Evolutionary conservation across 1,284 basidiomycete genomes (phyloP), one percentile per base, ranked within the genome.

Genomic region (Cutaneotrichosporon mucoides): DNA sequence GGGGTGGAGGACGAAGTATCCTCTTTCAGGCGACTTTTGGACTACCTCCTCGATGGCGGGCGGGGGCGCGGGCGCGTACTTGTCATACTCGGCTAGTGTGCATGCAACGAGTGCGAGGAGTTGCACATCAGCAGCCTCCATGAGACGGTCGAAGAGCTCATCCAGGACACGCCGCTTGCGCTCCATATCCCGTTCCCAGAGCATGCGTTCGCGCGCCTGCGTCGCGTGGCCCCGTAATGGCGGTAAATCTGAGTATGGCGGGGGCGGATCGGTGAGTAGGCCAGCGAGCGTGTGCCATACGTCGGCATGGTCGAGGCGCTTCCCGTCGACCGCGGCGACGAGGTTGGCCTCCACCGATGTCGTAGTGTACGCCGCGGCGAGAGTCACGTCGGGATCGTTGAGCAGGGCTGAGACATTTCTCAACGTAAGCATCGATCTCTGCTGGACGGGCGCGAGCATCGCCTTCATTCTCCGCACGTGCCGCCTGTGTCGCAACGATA

Each of bases 41-140:
- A 66, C 43, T 0, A 67, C 33, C 4, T 55, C 46, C 41, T 71
- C 58, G 6, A 51, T 40, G 1, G 67, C 60, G 12, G 58, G 55
- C 3, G 69, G 66, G 12, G 72, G 70, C 1, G 65, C 54, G 0
- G 60, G 57, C 2, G 66, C 60, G 1, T 59, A 48, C 13, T 55
- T 59, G 15, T 65, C 59, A 48, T 74, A 63, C n/a, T 71, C 67
- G 3, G 90, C 79, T 4, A 92, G 77, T 15, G 91, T 73, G 49
- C 86, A 82, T 0, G 89, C 83, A 0, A 92, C 69, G 80, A 93
- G 86, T 0, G 88, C 89, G 4, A 94, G 81, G 80, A 91, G 87
- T 68, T 93, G 90, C 0, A 92, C 75, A 69, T 94, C 90, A 65
- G 84, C 88, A 36, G 80, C 80, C 33, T 80, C 81, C 6, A 84